Conservation (phyloP, 2,329 filamentous ascomycete species). For the Neoascochyta sp. region DNA sequence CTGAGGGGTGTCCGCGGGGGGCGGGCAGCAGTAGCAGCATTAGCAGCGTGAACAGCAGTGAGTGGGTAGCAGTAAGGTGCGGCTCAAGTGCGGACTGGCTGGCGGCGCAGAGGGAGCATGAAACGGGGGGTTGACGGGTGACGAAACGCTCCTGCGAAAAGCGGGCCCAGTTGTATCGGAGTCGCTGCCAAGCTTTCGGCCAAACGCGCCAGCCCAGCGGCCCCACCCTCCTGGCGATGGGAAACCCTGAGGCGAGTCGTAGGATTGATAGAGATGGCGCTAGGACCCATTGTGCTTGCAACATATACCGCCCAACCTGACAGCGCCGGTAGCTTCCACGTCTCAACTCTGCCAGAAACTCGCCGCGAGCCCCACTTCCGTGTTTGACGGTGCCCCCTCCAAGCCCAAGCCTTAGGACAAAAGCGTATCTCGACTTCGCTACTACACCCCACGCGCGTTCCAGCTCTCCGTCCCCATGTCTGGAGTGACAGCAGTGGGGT, state of each 20-base stretch:
- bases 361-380: conserved; percentile 16
- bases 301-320: conserved; percentile 10
- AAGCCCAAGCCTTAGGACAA: conserved; percentile 23
- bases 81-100: conserved; percentile 23
- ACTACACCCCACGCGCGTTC: conserved; percentile 2
- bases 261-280: conserved; percentile 11
- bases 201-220: conserved; percentile 20
- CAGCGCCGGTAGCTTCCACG: conserved; percentile 10
- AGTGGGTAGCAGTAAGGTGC: conserved; percentile 22
- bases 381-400: conserved; percentile 18
- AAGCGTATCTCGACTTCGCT: conserved; percentile 17
- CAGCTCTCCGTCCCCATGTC: conserved; percentile 1
- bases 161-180: conserved; percentile 29
- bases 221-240: conserved; percentile 26
- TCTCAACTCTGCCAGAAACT: conserved; percentile 20
- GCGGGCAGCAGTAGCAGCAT: too few relatives aligned
- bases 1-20: too few relatives aligned
- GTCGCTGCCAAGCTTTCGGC: conserved; percentile 30
- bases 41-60: too few relatives aligned
- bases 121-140: too few relatives aligned
- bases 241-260: conserved; percentile 18
- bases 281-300: conserved; percentile 13
- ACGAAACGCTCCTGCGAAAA: conserved; percentile 34
- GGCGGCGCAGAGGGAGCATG: conserved; percentile 21
- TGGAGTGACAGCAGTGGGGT: too few relatives aligned